Conservation (phyloP, 306 rosid genomes). For the Quercus ilex region DNA sequence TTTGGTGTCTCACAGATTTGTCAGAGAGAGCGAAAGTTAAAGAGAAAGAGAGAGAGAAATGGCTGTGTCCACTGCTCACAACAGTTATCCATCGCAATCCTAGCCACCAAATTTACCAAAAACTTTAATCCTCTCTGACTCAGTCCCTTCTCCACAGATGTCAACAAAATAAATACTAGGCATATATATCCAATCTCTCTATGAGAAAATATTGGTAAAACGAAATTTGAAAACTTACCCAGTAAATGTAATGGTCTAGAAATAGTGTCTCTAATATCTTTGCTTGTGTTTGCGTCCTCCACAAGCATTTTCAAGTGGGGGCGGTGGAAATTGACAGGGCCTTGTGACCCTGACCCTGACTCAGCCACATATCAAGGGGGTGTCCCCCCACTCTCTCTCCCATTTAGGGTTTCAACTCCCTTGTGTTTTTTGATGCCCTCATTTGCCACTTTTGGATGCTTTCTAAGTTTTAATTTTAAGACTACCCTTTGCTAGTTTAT, state of each 20-base stretch:
- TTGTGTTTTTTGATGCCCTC: background rate
- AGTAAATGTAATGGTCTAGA: constrained; percentile 4
- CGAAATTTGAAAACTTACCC: constrained; percentile 26
- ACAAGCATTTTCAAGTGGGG: constrained; percentile 53
- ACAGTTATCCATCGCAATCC: constrained; percentile 75
- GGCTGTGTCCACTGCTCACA: constrained; percentile 15
- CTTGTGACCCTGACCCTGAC: constrained; percentile 14
- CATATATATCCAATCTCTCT: background rate
- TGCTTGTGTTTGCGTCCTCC: constrained; percentile 43
- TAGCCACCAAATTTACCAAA: constrained; percentile 58
- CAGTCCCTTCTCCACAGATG: constrained; percentile 36
- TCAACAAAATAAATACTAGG: constrained; percentile 35
- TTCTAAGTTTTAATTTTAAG: background rate
- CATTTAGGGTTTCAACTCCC: constrained; percentile 34
- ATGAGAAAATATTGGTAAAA: constrained; percentile 24
- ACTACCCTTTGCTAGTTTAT: background rate
- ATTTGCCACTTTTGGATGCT: constrained; percentile 22
- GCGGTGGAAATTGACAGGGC: constrained; percentile 46
- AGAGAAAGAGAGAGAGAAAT: background rate
- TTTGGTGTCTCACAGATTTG: constrained; percentile 9
- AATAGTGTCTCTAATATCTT: too few species aligned
- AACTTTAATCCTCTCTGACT: constrained; percentile 43
- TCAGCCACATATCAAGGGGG: constrained; percentile 1
- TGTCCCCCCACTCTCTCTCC: background rate
- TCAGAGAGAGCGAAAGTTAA: constrained; percentile 4